Conservation (phyloP, 345 rosid species). For the Heritiera littoralis region DNA sequence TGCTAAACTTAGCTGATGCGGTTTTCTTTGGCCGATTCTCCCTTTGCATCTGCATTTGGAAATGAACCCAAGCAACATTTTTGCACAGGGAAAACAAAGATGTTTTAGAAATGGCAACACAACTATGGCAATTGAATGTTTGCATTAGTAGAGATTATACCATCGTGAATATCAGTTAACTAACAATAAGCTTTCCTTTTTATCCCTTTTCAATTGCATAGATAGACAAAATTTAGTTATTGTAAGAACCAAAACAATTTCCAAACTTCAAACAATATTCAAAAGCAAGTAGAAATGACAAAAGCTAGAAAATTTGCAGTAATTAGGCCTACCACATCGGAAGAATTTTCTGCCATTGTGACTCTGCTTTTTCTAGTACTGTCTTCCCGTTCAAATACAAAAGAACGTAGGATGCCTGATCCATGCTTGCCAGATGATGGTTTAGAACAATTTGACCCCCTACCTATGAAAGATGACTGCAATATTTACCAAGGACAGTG, state of each 20-base stretch:
- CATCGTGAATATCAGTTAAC: background rate
- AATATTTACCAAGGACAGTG: conserved; percentile 29
- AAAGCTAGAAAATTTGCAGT: conserved; percentile 12
- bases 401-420: conserved; percentile 57
- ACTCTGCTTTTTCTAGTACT: conserved; percentile 54
- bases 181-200: background rate
- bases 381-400: conserved; percentile 82
- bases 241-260: background rate
- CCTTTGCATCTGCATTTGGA: conserved; percentile 47
- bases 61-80: background rate
- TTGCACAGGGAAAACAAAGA: background rate
- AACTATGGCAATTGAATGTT: background rate
- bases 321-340: conserved; percentile 49
- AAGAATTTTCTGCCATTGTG: conserved; percentile 55
- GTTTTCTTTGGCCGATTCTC: conserved; percentile 50
- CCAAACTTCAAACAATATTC: background rate
- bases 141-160: background rate
- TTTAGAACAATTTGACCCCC: conserved; percentile 50
- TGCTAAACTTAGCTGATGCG: conserved; percentile 55
- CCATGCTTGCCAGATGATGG: conserved; percentile 62
- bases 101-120: background rate
- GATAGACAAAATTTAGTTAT: background rate
- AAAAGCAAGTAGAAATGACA: background rate
- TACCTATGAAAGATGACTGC: conserved; percentile 86
- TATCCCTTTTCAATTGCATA: background rate